Base-by-base conservation (phyloP, 1,284 basidiomycete genomes). In the Cryptococcus deneoformans region DNA sequence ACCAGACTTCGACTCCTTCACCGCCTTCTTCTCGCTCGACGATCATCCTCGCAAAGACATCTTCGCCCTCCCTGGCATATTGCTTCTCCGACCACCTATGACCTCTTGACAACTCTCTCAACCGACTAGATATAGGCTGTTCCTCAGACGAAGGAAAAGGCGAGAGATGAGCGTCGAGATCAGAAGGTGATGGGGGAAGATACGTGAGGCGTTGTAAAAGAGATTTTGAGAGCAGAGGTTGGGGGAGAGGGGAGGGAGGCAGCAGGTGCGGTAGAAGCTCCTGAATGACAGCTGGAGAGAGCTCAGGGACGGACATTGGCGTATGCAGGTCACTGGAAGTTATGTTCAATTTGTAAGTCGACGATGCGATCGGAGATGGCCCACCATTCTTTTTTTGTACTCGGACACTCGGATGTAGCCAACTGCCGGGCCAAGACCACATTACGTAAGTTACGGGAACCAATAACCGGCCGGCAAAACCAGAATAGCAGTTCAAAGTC, bases 121-220 rank as follows among this genome's bases (percentile, higher is more conserved):
- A 48, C 5, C 52, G 56, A 20, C 50, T 42, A 11, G 54, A 52
- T 35, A 58, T 20, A 0, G 58, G 58, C 47, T 61, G 54, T n/a
- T 37, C 38, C 34, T 50, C 20, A 8, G 52, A 38, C 8, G 52
- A 44, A 7, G 72, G 67, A 52, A 62, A 63, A n/a, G 74, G 71
- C 3, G 69, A 60, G 42, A 78, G 63, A 50, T 70, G 68, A 2
- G 68, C 64, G 63, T 78, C 75, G 44, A 65, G 58, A 53, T 73
- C 70, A 24, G 47, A 38, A 0, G 55, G 54, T 3, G 58, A 54
- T 1, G 76, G 76, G 0, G 76, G 73, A 24, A 78, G 67, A 60
- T 73, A 78, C 0, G 65, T 52, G 14, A 72, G 66, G 12, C 75
- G 67, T n/a, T 71, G 67, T 24, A 72, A 54, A 46, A 78, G 60